Conservation (phyloP, 768 basidiomycete species). For the Multifurca ochricompacta region DNA sequence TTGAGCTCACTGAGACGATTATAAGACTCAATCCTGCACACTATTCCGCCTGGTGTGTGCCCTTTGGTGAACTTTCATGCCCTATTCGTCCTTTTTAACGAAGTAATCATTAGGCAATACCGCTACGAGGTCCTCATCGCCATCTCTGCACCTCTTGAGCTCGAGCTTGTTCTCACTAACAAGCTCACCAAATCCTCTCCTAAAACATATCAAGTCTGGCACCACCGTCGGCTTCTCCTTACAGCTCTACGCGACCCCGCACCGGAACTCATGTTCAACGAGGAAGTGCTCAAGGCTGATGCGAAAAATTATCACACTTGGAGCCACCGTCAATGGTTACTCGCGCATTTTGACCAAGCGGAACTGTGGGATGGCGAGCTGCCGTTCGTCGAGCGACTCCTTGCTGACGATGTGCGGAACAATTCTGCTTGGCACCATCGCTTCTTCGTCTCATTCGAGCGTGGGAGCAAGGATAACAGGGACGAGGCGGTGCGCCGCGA, state of each 20-base stretch:
- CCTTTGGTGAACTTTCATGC: not conserved
- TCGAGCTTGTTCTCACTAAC: slow-evolving; percentile 81
- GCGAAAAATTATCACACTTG: slow-evolving; percentile 99
- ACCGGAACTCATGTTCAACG: slow-evolving; percentile 77
- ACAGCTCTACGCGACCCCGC: slow-evolving; percentile 42
- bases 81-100: not conserved
- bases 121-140: slow-evolving; percentile 80
- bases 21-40: slow-evolving; percentile 93
- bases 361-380: slow-evolving; percentile 69
- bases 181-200: slow-evolving; percentile 74
- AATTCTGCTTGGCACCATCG: slow-evolving; percentile 98
- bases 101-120: slow-evolving; percentile 65
- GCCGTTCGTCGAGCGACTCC: slow-evolving; percentile 62
- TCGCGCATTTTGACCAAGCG: slow-evolving; percentile 72
- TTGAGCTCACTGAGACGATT: slow-evolving; percentile 81
- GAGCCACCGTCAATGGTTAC: slow-evolving; percentile 94
- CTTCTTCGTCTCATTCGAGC: slow-evolving; percentile 77
- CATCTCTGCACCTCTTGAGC: slow-evolving; percentile 57
- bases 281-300: slow-evolving; percentile 62
- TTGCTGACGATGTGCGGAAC: slow-evolving; percentile 77
- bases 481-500: slow-evolving; percentile 62
- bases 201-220: slow-evolving; percentile 99
- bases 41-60: slow-evolving; percentile 86
- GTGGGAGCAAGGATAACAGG: slow-evolving; percentile 53
- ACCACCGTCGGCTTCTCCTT: slow-evolving; percentile 75